A percentile compares a stretch with the other conserved stretches of the same genome.
These are phyloP conservation scores for Cryptosporidium viatorum DNA, from an alignment of 169 alveolate genomes.

Conservation along the genomic window DNA sequence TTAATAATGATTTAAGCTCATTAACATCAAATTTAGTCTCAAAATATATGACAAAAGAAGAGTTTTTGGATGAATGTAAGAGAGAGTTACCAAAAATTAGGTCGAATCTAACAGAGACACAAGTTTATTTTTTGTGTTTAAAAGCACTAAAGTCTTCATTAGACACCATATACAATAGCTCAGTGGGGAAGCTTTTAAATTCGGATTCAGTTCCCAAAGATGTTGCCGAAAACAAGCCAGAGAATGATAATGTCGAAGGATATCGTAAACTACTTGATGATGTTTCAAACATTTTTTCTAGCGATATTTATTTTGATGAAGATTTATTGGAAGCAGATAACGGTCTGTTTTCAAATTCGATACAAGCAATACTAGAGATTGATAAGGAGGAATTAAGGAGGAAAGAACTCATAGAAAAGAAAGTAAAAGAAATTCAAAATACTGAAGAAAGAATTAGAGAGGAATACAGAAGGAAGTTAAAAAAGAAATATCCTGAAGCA, in stretches of 20 bases:
- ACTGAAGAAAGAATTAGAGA: conserved; percentile 1
- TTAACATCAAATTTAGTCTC: conserved; percentile 58
- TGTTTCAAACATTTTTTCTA: conserved; percentile 49
- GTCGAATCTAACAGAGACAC: conserved; percentile 30
- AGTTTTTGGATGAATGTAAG: conserved; percentile 58
- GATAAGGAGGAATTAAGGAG: neutral
- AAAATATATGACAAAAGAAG: conserved; percentile 59
- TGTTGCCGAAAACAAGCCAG: neutral
- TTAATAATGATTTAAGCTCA: neutral
- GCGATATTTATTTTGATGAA: conserved; percentile 48
- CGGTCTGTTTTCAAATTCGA: conserved; percentile 27
- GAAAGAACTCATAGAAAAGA: neutral
- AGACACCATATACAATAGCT: conserved; percentile 7
- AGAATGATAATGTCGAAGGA: conserved; percentile 11
- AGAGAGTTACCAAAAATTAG: conserved; percentile 26
- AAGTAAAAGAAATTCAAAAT: neutral
- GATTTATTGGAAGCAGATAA: conserved; percentile 60
- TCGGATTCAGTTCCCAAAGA: conserved; percentile 44
- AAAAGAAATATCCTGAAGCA: conserved; percentile 48
- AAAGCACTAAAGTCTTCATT: conserved; percentile 37
- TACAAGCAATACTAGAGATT: neutral
- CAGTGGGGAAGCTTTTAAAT: conserved; percentile 7
- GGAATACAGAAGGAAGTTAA: conserved; percentile 6
- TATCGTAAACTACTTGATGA: conserved; percentile 31
- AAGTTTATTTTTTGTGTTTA: conserved; percentile 35